Percentiles rank a stretch among this genome's conserved stretches.
Conservation (phyloP, 257 asterid genomes). For the Striga asiatica region DNA sequence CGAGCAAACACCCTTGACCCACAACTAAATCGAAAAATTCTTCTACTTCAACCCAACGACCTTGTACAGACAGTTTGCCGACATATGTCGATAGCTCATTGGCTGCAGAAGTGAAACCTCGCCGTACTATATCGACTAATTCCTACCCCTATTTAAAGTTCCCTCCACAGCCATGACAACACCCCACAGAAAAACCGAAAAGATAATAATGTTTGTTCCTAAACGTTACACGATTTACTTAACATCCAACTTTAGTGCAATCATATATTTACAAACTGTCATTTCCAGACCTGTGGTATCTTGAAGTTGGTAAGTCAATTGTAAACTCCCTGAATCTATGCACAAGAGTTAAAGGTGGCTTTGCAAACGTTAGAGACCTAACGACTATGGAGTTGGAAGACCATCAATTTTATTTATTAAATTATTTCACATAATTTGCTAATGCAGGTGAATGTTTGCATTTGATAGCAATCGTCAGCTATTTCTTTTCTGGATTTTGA, state of each 20-base stretch:
- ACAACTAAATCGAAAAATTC: conserved; percentile 31
- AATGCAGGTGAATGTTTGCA: no score
- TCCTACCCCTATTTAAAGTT: no score
- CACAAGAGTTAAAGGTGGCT: conserved; percentile 89
- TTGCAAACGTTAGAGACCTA: conserved; percentile 91
- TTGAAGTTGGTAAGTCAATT: conserved; percentile 83
- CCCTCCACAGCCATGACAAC: not conserved
- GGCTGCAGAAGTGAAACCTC: conserved; percentile 26
- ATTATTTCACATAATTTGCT: no score
- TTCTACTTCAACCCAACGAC: conserved; percentile 53
- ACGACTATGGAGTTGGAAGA: conserved; percentile 92
- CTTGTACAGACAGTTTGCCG: conserved; percentile 30
- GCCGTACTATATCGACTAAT: conserved; percentile 32
- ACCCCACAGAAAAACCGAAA: not conserved
- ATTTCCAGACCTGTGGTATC: conserved; percentile 87
- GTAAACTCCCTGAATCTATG: conserved; percentile 68
- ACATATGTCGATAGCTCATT: conserved; percentile 33
- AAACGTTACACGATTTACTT: not conserved
- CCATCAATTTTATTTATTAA: conserved; percentile 96
- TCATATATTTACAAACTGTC: conserved; percentile 7
- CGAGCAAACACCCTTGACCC: conserved; percentile 36
- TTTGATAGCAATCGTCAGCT: no score
- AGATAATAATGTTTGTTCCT: not conserved
- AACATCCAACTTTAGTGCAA: no score
- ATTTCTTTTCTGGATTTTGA: no score